Conservation (phyloP, 371 early-diverging fungal genomes). For the Rhizomucor miehei region DNA sequence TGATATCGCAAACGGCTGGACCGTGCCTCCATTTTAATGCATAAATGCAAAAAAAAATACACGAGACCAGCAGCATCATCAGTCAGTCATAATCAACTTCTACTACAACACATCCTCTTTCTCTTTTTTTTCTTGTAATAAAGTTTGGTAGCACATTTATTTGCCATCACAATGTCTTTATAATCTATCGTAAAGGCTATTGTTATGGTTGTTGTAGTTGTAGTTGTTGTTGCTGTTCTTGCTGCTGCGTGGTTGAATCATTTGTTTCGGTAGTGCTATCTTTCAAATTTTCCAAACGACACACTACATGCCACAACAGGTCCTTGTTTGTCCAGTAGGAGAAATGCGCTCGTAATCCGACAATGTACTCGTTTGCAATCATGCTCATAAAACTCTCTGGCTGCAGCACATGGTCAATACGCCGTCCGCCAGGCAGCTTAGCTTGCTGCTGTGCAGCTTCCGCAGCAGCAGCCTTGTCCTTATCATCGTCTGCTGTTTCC, state of each 20-base stretch:
- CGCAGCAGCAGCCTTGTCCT: slow-evolving; percentile 11
- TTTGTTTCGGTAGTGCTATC: background rate
- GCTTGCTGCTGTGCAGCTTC: slow-evolving; percentile 2
- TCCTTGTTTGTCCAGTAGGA: slow-evolving; percentile 55
- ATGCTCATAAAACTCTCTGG: slow-evolving; percentile 51
- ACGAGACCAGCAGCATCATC: no score
- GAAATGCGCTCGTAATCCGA: slow-evolving; percentile 49
- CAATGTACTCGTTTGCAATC: slow-evolving; percentile 51
- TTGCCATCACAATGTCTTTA: no score
- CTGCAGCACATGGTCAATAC: slow-evolving; percentile 45
- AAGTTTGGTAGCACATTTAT: no score
- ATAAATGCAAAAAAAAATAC: no score
- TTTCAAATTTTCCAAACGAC: slow-evolving; percentile 31
- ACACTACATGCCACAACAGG: slow-evolving; percentile 46
- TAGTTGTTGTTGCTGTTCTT: background rate
- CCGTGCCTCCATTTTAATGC: no score
- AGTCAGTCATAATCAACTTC: no score
- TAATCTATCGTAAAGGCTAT: no score
- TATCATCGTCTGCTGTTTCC: slow-evolving; percentile 4
- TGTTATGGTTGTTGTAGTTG: background rate
- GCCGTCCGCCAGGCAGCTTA: background rate
- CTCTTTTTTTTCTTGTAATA: no score
- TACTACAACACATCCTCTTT: no score
- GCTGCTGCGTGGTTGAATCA: no score
- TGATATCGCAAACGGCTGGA: no score